Conservation (phyloP, 495 filamentous ascomycete genomes). For the Neurospora africana region DNA sequence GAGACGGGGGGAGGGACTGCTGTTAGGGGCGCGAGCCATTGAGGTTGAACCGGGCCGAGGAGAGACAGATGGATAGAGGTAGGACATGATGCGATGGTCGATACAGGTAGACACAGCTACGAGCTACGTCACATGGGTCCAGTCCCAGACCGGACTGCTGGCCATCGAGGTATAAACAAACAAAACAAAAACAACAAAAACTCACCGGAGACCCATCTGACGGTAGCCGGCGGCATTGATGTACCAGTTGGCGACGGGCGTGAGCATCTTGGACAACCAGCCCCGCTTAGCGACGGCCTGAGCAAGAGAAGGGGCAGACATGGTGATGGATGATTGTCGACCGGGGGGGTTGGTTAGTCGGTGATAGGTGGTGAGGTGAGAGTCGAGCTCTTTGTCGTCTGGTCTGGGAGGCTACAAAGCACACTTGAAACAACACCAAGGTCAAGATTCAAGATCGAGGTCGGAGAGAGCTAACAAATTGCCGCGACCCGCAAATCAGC, state of each 20-base stretch:
- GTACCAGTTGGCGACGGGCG: constrained; percentile 77
- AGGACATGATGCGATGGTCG: not conserved
- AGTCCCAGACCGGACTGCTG: not conserved
- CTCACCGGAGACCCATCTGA: constrained; percentile 81
- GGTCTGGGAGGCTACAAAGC: not conserved
- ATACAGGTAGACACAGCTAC: not conserved
- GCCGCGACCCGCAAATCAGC: not conserved
- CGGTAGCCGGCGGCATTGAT: constrained; percentile 78
- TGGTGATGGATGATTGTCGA: constrained; percentile 27
- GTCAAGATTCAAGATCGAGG: not conserved
- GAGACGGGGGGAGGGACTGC: not conserved
- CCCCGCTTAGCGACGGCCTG: constrained; percentile 68
- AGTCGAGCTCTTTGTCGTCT: not conserved
- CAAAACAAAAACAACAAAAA: not conserved
- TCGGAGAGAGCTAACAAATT: not conserved
- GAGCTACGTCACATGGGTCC: not conserved
- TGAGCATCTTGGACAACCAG: constrained; percentile 69
- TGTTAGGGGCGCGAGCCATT: not conserved
- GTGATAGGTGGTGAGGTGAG: constrained; percentile 2
- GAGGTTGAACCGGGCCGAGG: not conserved
- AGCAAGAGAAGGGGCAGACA: constrained; percentile 65
- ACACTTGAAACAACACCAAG: not conserved
- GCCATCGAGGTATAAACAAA: not conserved
- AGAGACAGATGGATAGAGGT: not conserved
- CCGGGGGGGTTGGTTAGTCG: constrained; percentile 9